Percentiles rank a stretch among this genome's conserved stretches.
These are phyloP conservation scores for Nothophytophthora sp. DNA, from an alignment of 352 stramenopile genomes.

Conservation along the genomic window DNA sequence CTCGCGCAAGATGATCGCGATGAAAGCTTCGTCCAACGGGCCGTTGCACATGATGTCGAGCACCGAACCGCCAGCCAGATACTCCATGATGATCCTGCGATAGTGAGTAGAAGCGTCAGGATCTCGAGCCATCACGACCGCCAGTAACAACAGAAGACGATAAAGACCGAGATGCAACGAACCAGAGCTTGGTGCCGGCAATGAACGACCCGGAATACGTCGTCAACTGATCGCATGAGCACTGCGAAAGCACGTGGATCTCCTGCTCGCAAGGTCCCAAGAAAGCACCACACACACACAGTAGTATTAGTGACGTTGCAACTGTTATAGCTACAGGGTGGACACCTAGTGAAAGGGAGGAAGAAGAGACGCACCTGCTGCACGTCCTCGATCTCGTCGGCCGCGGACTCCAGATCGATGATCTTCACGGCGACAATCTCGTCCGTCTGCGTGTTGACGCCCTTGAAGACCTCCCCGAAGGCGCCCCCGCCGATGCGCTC, in stretches of 20 bases:
- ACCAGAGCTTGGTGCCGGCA: conserved; percentile 82
- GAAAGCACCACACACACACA: background rate
- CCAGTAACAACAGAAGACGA: background rate
- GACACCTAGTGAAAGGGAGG: background rate
- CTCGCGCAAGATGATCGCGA: conserved; percentile 83
- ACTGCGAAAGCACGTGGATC: conserved; percentile 91
- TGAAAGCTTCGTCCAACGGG: conserved; percentile 77
- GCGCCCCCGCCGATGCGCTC: conserved; percentile 82
- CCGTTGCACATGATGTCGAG: conserved; percentile 86
- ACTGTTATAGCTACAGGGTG: too few species aligned
- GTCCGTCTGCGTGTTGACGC: conserved; percentile 63
- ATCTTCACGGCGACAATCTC: conserved; percentile 85
- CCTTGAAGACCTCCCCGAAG: conserved; percentile 85
- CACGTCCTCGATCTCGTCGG: conserved; percentile 87
- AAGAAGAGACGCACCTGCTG: conserved; percentile 49
- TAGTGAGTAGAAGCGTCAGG: background rate
- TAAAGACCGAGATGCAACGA: background rate
- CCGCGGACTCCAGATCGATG: conserved; percentile 82
- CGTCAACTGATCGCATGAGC: conserved; percentile 88
- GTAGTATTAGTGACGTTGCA: too few species aligned
- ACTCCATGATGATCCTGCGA: conserved; percentile 94
- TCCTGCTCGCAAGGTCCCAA: conserved; percentile 43
- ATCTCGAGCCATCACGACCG: background rate
- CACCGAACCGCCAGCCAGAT: conserved; percentile 90
- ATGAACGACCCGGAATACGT: conserved; percentile 90